Conservation (phyloP, 2,329 filamentous ascomycete genomes). For the Thielaviopsis musarum region DNA sequence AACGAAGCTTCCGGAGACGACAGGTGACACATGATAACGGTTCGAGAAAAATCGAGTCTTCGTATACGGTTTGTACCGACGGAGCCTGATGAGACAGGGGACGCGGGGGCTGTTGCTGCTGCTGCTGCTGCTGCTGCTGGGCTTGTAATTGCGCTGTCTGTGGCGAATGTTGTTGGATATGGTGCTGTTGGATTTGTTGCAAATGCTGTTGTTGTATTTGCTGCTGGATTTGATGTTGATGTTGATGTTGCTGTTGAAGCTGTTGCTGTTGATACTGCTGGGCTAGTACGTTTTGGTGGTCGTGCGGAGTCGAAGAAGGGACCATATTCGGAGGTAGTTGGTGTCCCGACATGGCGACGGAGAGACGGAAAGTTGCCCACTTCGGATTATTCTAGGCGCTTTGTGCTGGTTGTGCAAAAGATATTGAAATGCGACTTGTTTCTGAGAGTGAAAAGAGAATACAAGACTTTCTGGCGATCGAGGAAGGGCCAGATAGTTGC, state of each 20-base stretch:
- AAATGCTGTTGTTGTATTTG: not conserved
- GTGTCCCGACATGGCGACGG: not conserved
- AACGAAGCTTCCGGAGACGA: conserved; percentile 70
- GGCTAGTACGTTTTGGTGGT: not conserved
- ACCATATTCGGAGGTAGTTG: not conserved
- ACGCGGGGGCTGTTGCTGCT: not conserved
- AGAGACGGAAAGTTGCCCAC: not conserved
- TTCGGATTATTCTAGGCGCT: not conserved
- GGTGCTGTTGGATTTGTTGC: not conserved
- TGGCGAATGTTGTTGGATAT: not conserved
- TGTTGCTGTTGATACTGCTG: not conserved
- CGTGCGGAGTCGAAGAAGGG: not conserved
- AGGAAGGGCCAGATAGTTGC: not conserved
- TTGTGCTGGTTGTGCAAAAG: not conserved
- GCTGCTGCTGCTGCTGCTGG: not conserved
- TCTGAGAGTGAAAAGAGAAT: not conserved
- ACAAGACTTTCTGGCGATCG: not conserved
- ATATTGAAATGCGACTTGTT: not conserved
- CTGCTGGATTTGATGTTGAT: not conserved
- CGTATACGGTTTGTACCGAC: not conserved
- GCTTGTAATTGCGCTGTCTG: not conserved
- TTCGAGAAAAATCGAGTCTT: conserved; percentile 17
- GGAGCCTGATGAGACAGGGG: not conserved
- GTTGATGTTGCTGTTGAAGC: not conserved
- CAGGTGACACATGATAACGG: conserved; percentile 69